phyloP scores from a whole-genome alignment of 176 grass and related monocot genomes.

The Paspalum vaginatum region DNA sequence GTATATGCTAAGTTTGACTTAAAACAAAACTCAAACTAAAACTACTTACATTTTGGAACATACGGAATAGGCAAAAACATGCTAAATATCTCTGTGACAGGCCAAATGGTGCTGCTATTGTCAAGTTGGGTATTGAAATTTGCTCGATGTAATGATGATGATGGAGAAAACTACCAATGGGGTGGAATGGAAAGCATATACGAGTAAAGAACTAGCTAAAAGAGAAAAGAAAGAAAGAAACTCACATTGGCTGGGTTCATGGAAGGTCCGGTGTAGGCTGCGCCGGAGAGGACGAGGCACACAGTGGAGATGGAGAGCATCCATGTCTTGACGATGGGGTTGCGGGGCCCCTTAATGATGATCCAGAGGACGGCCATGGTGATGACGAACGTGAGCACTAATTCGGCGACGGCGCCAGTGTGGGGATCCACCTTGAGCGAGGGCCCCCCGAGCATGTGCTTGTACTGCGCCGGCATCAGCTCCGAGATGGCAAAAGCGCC shows the following conservation, averaged over 20 bases:
- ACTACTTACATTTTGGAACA: too few relatives aligned
- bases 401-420: slow-evolving; percentile 61
- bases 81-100: background rate
- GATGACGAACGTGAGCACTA: slow-evolving; percentile 66
- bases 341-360: slow-evolving; percentile 33
- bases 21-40: too few relatives aligned
- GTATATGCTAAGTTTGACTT: too few relatives aligned
- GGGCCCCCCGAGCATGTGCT: slow-evolving; percentile 36
- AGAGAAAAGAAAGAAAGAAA: background rate
- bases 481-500: slow-evolving; percentile 38
- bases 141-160: background rate
- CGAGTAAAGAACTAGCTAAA: background rate
- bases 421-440: slow-evolving; percentile 41
- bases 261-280: slow-evolving; percentile 35
- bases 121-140: background rate
- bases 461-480: slow-evolving; percentile 37
- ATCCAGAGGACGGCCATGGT: slow-evolving; percentile 62
- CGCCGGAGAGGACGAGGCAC: slow-evolving; percentile 22
- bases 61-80: too few relatives aligned
- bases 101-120: background rate
- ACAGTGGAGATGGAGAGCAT: slow-evolving; percentile 36
- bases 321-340: slow-evolving; percentile 32
- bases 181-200: background rate
- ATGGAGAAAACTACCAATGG: background rate
- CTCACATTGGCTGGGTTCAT: slow-evolving; percentile 42